Percentiles rank a stretch among this genome's conserved stretches.
phyloP scores from a whole-genome alignment of 495 filamentous ascomycete species.

The Ramalina intermedia region DNA sequence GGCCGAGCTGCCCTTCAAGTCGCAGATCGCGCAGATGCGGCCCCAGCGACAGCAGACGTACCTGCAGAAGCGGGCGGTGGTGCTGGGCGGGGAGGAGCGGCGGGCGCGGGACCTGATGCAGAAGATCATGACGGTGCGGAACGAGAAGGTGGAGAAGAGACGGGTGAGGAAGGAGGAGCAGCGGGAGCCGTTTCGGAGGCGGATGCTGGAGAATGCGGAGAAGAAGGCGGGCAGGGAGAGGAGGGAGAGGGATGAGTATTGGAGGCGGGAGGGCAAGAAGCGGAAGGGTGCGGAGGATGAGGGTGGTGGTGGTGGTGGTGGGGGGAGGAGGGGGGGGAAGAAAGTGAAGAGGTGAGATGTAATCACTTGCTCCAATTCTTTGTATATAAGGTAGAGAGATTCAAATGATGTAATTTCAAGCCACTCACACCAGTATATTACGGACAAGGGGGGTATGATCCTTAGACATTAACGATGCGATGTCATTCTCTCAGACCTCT shows the following conservation, averaged over 20 bases:
- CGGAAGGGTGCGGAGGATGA: conserved; percentile 48
- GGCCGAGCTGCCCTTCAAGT: conserved; percentile 79
- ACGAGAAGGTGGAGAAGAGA: conserved; percentile 77
- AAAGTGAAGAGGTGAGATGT: conserved; percentile 15
- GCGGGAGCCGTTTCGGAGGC: conserved; percentile 59
- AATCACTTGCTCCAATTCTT: no score
- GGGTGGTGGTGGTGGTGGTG: conserved; percentile 49
- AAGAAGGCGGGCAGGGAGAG: conserved; percentile 73
- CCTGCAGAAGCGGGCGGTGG: conserved; percentile 83
- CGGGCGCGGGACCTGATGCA: conserved; percentile 80
- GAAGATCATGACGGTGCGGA: conserved; percentile 80
- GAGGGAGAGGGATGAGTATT: conserved; percentile 83
- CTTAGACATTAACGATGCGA: no score
- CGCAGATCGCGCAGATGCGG: conserved; percentile 72
- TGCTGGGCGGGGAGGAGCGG: conserved; percentile 72
- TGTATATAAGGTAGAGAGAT: no score
- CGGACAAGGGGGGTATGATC: no score
- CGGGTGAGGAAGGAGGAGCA: conserved; percentile 73
- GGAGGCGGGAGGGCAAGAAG: conserved; percentile 91
- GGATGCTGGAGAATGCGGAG: conserved; percentile 65
- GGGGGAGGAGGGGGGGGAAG: conserved; percentile 55
- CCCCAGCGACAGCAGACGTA: conserved; percentile 73
- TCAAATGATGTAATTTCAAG: no score
- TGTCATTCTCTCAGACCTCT: no score
- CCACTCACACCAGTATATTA: no score